Conservation (phyloP, 2,329 filamentous ascomycete species). For the Tolypocladium paradoxum region DNA sequence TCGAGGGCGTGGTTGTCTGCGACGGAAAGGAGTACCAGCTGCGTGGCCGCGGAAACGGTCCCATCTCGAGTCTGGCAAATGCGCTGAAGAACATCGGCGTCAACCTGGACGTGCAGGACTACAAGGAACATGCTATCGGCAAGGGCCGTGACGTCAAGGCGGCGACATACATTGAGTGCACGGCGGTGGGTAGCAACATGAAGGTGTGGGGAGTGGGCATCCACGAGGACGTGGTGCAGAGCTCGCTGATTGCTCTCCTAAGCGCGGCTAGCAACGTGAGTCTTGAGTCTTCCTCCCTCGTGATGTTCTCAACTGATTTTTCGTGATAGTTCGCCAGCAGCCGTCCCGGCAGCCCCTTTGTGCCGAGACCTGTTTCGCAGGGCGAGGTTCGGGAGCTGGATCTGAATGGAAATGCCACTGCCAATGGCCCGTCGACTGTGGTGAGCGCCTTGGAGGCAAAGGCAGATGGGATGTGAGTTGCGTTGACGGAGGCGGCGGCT, state of each 20-base stretch:
- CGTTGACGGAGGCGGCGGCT: not conserved
- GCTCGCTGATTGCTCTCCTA: constrained; percentile 74
- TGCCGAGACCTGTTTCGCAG: constrained; percentile 40
- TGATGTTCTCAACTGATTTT: not conserved
- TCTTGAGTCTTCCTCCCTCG: constrained; percentile 10
- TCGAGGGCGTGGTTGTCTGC: constrained; percentile 74
- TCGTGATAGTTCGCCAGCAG: constrained; percentile 49
- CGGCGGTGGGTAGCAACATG: constrained; percentile 51
- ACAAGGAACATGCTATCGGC: constrained; percentile 93
- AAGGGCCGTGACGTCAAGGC: constrained; percentile 74
- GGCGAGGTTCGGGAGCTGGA: constrained; percentile 4
- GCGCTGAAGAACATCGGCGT: constrained; percentile 71
- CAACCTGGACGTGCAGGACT: constrained; percentile 82
- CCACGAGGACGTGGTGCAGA: constrained; percentile 57
- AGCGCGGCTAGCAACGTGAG: constrained; percentile 78
- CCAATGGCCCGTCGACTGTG: constrained; percentile 4
- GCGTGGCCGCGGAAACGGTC: constrained; percentile 74
- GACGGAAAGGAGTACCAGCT: constrained; percentile 72
- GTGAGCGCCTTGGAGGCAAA: constrained; percentile 11
- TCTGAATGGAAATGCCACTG: constrained; percentile 5
- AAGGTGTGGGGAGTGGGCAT: constrained; percentile 73
- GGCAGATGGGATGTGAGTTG: constrained; percentile 9
- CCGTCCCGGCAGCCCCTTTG: constrained; percentile 53
- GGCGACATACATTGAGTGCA: constrained; percentile 92
- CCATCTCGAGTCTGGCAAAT: constrained; percentile 78